Evolutionary conservation across 371 early-diverging fungal genomes (phyloP), one percentile per base, ranked within the genome.

Genomic region (Haplosporangium sp.): DNA sequence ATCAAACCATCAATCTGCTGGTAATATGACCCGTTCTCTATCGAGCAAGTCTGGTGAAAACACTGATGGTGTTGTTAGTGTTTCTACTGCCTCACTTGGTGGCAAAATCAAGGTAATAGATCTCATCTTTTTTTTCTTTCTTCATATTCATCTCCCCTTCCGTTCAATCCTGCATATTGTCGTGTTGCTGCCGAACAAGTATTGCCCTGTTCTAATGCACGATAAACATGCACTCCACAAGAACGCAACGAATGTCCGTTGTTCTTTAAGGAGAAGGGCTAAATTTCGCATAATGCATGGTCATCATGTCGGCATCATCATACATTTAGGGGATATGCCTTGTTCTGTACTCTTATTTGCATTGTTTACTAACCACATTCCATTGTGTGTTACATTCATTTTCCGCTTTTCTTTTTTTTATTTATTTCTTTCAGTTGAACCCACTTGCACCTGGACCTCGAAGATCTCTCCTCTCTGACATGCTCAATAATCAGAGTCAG

Each of bases 401-500:
- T 34, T 60, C 19, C 58, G 34, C 57, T 48, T 3, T 35, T 20
- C 10, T 27, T 27, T 27, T 27, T 27, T 27, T 27, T 27, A 27
- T 27, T 27, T 27, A 27, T 27, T 27, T 27, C 27, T 27, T 27
- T 15, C 63, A 77, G 77, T 50, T 77, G 65, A 72, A 63, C 40
- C 63, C 72, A 67, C 48, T 55, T 42, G 63, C 61, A 15, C 78
- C 78, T n/a, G 66, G 53, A 27, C 73, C 78, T 67, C 73, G 78
- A 45, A 44, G 78, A 66, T 78, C 78, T 0, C 70, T 78, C 60
- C 74, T 78, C 60, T 78, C 78, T 6, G 78, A 78, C 56, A 61
- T 70, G 70, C 69, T 78, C 34, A 72, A 72, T 40, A 78, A 45
- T 38, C 77, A 76, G 63, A 67, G n/a, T 50, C 76, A 71, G 35